phyloP scores from a whole-genome alignment of 2,329 filamentous ascomycete species.

The Myotisia sp. region DNA sequence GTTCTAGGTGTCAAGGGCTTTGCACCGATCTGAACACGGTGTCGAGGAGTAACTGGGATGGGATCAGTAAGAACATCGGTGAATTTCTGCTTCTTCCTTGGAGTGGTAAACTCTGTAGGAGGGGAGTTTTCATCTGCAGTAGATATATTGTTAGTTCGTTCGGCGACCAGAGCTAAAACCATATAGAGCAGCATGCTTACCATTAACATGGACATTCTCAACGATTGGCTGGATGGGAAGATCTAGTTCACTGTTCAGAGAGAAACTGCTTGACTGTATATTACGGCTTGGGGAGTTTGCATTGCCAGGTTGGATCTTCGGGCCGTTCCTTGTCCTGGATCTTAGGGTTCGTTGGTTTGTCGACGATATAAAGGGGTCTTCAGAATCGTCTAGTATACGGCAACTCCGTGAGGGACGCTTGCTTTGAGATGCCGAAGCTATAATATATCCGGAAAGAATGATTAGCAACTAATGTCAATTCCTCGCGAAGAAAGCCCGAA shows the following conservation, averaged over 20 bases:
- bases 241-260: too few species aligned
- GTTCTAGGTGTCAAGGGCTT: slow-evolving; percentile 65
- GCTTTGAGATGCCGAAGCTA: slow-evolving; percentile 28
- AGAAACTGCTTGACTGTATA: slow-evolving; percentile 38
- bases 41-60: slow-evolving; percentile 67
- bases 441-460: slow-evolving; percentile 7
- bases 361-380: slow-evolving; percentile 15
- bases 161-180: too few species aligned
- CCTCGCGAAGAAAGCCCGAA: slow-evolving; percentile 8
- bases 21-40: slow-evolving; percentile 63
- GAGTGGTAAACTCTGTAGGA: slow-evolving; percentile 31
- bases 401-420: slow-evolving; percentile 35
- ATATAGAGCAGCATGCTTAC: slow-evolving; percentile 14
- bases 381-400: slow-evolving; percentile 24
- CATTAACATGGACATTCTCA: too few species aligned
- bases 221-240: too few species aligned
- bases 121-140: slow-evolving; percentile 32
- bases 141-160: slow-evolving; percentile 5
- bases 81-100: slow-evolving; percentile 41
- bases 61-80: slow-evolving; percentile 61
- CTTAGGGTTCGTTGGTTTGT: slow-evolving; percentile 24
- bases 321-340: slow-evolving; percentile 18
- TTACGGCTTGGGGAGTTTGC: slow-evolving; percentile 19
- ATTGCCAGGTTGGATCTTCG: slow-evolving; percentile 14
- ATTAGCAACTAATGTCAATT: slow-evolving; percentile 13